A percentile compares a stretch with the other conserved stretches of the same genome.
Evolutionary conservation across 2,329 filamentous ascomycete genomes (phyloP).

Genomic region (Alternaria sp.): DNA sequence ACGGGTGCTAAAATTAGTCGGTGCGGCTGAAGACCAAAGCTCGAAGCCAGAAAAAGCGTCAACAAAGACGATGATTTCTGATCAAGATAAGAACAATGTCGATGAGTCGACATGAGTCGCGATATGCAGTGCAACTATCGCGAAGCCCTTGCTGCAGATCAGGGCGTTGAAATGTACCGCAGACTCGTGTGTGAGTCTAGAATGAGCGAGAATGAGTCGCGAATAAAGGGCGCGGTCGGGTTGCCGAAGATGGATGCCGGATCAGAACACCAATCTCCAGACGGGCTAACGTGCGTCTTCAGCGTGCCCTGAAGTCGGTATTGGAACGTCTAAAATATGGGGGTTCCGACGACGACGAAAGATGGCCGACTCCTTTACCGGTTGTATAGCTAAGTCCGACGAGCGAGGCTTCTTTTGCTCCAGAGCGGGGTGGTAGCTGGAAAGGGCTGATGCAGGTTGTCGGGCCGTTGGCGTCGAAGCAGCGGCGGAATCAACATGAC

Average conservation of each 20-base stretch:
- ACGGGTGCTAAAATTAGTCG: neutral
- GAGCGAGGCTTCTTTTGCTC: neutral
- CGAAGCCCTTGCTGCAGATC: neutral
- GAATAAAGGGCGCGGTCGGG: neutral
- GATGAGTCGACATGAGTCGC: neutral
- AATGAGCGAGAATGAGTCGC: constrained; percentile 12
- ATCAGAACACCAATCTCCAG: neutral
- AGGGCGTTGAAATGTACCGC: neutral
- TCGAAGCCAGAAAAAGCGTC: neutral
- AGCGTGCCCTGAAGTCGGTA: neutral
- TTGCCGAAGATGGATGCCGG: neutral
- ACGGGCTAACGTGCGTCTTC: neutral
- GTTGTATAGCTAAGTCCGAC: neutral
- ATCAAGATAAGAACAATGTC: neutral
- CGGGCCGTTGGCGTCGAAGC: neutral
- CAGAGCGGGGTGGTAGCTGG: neutral
- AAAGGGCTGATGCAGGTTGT: neutral
- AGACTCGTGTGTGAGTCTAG: constrained; percentile 2
- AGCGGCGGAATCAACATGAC: neutral
- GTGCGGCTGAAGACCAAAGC: neutral
- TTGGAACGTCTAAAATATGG: neutral
- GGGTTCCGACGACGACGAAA: neutral
- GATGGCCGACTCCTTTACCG: neutral
- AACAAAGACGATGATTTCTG: neutral
- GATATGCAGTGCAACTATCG: neutral